phyloP scores from a whole-genome alignment of 129 eudicot genomes.

The Helichrysum umbraculigerum region DNA sequence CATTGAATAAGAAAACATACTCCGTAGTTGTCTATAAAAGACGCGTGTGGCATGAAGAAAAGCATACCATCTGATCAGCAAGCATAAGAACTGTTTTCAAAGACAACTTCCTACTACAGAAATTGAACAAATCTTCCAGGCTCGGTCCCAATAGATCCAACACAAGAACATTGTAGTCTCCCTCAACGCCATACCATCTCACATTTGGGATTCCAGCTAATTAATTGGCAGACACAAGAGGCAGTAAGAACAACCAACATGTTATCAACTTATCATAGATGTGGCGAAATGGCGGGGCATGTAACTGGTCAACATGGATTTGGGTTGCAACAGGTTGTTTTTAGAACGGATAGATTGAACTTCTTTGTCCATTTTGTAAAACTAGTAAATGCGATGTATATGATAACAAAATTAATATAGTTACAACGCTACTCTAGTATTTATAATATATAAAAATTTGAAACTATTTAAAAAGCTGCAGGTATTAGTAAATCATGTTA shows the following conservation, averaged over 20 bases:
- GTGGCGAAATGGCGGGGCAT: background rate
- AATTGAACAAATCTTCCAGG: constrained; percentile 90
- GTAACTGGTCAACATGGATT: background rate
- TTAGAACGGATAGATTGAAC: background rate
- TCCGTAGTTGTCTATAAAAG: background rate
- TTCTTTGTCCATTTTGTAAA: background rate
- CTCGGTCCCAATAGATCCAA: constrained; percentile 97
- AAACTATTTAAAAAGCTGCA: background rate
- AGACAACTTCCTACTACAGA: constrained; percentile 91
- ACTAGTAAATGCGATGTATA: background rate
- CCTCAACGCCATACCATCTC: constrained; percentile 96
- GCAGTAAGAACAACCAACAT: constrained; percentile 27
- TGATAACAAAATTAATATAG: background rate
- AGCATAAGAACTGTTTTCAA: constrained; percentile 98
- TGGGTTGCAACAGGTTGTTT: background rate
- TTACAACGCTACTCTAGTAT: background rate
- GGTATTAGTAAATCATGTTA: background rate
- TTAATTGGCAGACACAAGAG: constrained; percentile 30
- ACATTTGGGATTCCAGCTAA: constrained; percentile 95
- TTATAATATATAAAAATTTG: background rate
- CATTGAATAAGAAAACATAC: background rate
- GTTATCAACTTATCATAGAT: background rate
- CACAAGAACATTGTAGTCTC: constrained; percentile 97
- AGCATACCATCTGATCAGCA: constrained; percentile 95
- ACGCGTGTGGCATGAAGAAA: constrained; percentile 9